A percentile compares a stretch with the other conserved stretches of the same genome.
phyloP scores from a whole-genome alignment of 164 flowering plant species.

The Piper betle region DNA sequence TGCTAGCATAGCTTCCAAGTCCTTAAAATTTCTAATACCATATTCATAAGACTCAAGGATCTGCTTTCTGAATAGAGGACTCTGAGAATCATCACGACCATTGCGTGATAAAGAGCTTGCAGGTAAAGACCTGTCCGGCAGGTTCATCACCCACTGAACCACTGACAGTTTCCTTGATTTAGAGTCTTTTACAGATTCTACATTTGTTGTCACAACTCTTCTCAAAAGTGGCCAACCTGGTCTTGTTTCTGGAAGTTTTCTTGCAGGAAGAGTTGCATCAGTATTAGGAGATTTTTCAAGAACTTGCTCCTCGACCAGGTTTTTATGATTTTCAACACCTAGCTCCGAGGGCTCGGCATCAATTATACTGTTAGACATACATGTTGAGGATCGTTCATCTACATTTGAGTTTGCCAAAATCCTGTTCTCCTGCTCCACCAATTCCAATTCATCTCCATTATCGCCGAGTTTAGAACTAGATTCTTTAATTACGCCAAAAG shows the following conservation, averaged over 20 bases:
- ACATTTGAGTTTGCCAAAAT: too few species aligned
- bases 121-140: constrained; percentile 30
- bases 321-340: constrained; percentile 4
- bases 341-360: background rate
- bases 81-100: constrained; percentile 7
- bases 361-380: too few species aligned
- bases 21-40: constrained; percentile 12
- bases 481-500: too few species aligned
- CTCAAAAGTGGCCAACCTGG: constrained; percentile 73
- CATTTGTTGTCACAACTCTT: constrained; percentile 15
- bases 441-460: too few species aligned
- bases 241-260: constrained; percentile 19
- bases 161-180: constrained; percentile 40
- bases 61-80: constrained; percentile 7
- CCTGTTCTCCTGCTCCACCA: too few species aligned
- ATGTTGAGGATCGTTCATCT: too few species aligned
- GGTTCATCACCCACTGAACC: constrained; percentile 44
- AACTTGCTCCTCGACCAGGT: constrained; percentile 5
- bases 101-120: constrained; percentile 7
- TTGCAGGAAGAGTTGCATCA: constrained; percentile 9
- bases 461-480: too few species aligned
- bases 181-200: constrained; percentile 6
- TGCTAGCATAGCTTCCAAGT: constrained; percentile 28
- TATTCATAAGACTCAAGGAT: constrained; percentile 5
- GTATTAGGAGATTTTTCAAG: constrained; percentile 15